Evolutionary conservation across 2,329 filamentous ascomycete species (phyloP).

Genomic region (Cladobotryum protrusum): DNA sequence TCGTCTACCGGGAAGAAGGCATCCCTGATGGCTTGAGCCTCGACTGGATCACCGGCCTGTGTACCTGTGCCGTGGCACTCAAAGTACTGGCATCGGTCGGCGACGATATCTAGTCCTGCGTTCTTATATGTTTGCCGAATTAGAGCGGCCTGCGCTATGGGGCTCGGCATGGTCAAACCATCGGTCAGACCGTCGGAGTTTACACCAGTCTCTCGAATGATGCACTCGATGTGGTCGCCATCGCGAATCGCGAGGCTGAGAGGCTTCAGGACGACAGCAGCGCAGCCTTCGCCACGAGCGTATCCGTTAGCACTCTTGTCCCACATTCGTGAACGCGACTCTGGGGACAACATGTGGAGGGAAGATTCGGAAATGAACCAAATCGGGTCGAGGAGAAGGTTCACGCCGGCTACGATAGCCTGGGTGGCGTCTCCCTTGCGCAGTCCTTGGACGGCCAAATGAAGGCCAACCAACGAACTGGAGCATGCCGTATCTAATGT

Average conservation of each 20-base stretch:
- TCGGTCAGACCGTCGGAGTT: constrained; percentile 5
- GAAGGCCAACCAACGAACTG: constrained; percentile 39
- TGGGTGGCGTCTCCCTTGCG: constrained; percentile 16
- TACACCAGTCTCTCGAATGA: constrained; percentile 1
- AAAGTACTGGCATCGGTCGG: constrained; percentile 21
- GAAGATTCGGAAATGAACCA: constrained; percentile 6
- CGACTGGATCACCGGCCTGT: constrained; percentile 17
- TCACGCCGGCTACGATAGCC: constrained; percentile 20
- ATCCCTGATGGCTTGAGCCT: not conserved
- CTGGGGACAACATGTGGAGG: constrained; percentile 12
- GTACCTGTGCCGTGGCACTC: constrained; percentile 10
- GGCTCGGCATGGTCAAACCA: constrained; percentile 3
- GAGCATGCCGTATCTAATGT: constrained; percentile 49
- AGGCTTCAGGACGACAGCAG: not conserved
- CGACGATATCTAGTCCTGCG: not conserved
- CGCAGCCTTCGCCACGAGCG: constrained; percentile 37
- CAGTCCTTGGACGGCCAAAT: constrained; percentile 29
- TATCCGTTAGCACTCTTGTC: constrained; percentile 42
- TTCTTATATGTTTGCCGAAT: not conserved
- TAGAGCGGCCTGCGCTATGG: not conserved
- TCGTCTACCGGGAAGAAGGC: not conserved
- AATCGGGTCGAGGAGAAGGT: constrained; percentile 32
- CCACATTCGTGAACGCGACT: constrained; percentile 32
- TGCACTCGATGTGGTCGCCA: constrained; percentile 3
- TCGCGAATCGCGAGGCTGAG: constrained; percentile 1